Conservation (phyloP, 1,284 basidiomycete genomes). For the Sporisorium exsertum region DNA sequence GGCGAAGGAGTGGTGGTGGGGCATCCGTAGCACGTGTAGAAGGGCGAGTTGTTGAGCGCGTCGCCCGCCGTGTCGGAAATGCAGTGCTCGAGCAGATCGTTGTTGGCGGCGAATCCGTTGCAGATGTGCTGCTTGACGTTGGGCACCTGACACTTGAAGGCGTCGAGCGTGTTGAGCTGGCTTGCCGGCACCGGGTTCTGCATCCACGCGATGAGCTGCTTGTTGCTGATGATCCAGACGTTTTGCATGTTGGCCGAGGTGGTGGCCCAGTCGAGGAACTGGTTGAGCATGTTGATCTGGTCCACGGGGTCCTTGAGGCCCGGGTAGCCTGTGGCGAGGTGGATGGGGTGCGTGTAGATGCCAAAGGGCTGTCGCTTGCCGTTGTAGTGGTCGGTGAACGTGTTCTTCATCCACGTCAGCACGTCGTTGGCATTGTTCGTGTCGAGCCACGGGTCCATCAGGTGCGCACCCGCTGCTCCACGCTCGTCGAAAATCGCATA, state of each 20-base stretch:
- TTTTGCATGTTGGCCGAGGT: constrained; percentile 71
- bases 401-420: constrained; percentile 79
- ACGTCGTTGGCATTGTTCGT: constrained; percentile 70
- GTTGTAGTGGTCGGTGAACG: constrained; percentile 76
- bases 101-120: constrained; percentile 58
- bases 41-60: constrained; percentile 62
- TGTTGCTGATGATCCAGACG: constrained; percentile 81
- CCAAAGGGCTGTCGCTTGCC: constrained; percentile 83
- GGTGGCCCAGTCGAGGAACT: constrained; percentile 81
- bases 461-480: constrained; percentile 69
- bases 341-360: constrained; percentile 84
- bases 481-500: constrained; percentile 56
- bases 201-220: constrained; percentile 81
- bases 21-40: constrained; percentile 66
- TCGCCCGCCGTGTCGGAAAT: constrained; percentile 59
- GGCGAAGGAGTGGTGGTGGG: constrained; percentile 57
- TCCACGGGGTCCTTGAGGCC: constrained; percentile 47
- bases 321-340: constrained; percentile 75
- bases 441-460: constrained; percentile 86
- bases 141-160: constrained; percentile 62
- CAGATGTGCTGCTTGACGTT: constrained; percentile 56
- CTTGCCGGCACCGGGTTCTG: constrained; percentile 74
- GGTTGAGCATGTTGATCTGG: constrained; percentile 75
- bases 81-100: constrained; percentile 59
- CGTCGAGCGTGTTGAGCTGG: constrained; percentile 63